Evolutionary conservation across 768 basidiomycete species (phyloP), one percentile per base, ranked within the genome.

Genomic region (Infundibulicybe gibba): DNA sequence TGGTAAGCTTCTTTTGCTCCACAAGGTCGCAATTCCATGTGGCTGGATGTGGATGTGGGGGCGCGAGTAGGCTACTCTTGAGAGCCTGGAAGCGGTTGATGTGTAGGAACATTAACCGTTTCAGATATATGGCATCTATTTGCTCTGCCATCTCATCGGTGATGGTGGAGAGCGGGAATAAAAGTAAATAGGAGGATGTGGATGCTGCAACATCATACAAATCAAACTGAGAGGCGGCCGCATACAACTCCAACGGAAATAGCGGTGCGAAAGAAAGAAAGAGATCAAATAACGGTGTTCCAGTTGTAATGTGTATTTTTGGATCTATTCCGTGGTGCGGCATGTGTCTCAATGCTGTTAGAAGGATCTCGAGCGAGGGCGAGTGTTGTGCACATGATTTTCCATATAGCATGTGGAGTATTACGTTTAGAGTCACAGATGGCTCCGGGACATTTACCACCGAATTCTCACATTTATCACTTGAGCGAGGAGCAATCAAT

Each of bases 11-110:
- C 67, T 89, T 90, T 65, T 90, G 88, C 57, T 88, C 83, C 0
- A 73, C 63, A 57, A 85, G 83, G 60, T 87, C 85, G 54, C 89
- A 91, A 15, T 62, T 58, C 4, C 71, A 55, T 0, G 80, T 89
- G 13, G 89, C 84, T 13, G 82, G 70, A 59, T 91, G 89, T 3
- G 84, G 81, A 45, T 79, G 79, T 3, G 89, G 89, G 0, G 88
- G 89, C 3, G 83, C 77, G 5, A 86, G 71, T 12, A 92, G 70
- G 17, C 90, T 76, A 21, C 87, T 80, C 60, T 91, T 92, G 31
- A 92, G 74, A 10, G 89, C 89, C 49, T 92, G 89, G 3, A 80
- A 72, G 21, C 90, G 84, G 9, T 90, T 89, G 56, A 90, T 83
- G 56, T 92, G 90, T 19, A 92, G 69, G 61, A 87, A 90, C 63